Conservation (phyloP, 2,329 filamentous ascomycete genomes). For the Apiospora arundinis region DNA sequence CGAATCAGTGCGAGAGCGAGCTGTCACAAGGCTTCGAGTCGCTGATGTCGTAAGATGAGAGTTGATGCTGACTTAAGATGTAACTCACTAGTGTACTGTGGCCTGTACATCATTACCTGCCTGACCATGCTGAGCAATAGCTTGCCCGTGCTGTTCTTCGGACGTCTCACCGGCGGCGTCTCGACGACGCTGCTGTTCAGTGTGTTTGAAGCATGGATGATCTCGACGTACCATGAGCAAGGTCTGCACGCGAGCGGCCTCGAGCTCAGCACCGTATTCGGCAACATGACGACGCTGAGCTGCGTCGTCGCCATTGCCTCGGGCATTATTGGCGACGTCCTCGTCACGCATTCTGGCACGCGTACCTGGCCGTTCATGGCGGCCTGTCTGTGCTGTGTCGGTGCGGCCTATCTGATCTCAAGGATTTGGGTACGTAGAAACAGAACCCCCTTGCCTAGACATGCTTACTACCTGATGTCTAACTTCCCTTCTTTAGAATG, state of each 20-base stretch:
- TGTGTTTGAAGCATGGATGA: slow-evolving; percentile 67
- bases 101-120: slow-evolving; percentile 58
- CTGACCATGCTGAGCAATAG: slow-evolving; percentile 54
- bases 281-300: slow-evolving; percentile 55
- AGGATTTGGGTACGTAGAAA: slow-evolving; percentile 49
- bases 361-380: slow-evolving; percentile 58
- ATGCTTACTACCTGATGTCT: not conserved
- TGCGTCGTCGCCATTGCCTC: slow-evolving; percentile 58
- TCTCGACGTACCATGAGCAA: slow-evolving; percentile 54
- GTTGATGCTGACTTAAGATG: not conserved
- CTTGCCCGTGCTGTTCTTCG: slow-evolving; percentile 54
- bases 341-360: slow-evolving; percentile 52
- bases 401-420: slow-evolving; percentile 50
- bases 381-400: slow-evolving; percentile 28
- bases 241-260: slow-evolving; percentile 48
- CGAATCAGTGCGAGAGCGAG: not conserved
- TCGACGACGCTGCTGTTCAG: slow-evolving; percentile 63
- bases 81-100: slow-evolving; percentile 54
- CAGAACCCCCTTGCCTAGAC: not conserved
- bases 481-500: not conserved
- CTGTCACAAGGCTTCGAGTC: not conserved
- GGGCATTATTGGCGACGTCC: slow-evolving; percentile 55
- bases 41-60: not conserved
- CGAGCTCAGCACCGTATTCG: slow-evolving; percentile 55
- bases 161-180: slow-evolving; percentile 61